Percentiles rank a stretch among this genome's conserved stretches.
These are phyloP conservation scores for Colletotrichum tropicicola DNA, from an alignment of 2,329 filamentous ascomycete species.

Conservation along the genomic window DNA sequence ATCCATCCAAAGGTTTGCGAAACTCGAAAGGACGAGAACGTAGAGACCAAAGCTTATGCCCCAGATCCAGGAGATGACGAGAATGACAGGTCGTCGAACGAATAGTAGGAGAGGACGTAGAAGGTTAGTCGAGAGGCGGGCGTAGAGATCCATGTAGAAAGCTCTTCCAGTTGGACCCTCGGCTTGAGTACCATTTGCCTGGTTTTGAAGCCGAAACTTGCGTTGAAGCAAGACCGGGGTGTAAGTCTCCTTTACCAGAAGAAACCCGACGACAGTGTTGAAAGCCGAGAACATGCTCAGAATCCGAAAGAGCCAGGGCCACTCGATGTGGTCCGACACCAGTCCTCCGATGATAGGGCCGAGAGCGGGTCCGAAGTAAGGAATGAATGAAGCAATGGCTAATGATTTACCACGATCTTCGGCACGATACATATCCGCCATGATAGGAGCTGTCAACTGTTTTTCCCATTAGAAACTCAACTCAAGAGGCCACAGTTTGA, in stretches of 20 bases:
- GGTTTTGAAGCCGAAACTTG: constrained; percentile 39
- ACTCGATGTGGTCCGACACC: constrained; percentile 44
- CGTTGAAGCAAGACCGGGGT: constrained; percentile 53
- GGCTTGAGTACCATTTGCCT: neutral
- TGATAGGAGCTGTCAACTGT: constrained; percentile 42
- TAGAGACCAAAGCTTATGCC: constrained; percentile 60
- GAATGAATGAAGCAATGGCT: constrained; percentile 50
- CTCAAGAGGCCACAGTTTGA: neutral
- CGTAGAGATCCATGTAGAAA: constrained; percentile 24
- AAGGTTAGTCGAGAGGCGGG: constrained; percentile 43
- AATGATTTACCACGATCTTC: constrained; percentile 46
- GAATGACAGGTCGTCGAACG: constrained; percentile 55
- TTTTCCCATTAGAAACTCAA: neutral
- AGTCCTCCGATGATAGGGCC: constrained; percentile 51
- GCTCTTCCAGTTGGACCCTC: neutral
- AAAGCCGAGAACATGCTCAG: constrained; percentile 40
- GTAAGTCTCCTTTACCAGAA: constrained; percentile 58
- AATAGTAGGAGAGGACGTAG: constrained; percentile 57
- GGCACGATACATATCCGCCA: constrained; percentile 46
- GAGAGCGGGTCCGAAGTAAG: constrained; percentile 51
- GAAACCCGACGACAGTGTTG: constrained; percentile 44
- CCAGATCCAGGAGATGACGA: constrained; percentile 53
- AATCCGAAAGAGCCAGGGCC: constrained; percentile 55
- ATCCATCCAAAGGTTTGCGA: constrained; percentile 55
- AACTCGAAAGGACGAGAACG: constrained; percentile 62